phyloP scores from a whole-genome alignment of 2,329 filamentous ascomycete species.

The Botryotinia narcissicola region DNA sequence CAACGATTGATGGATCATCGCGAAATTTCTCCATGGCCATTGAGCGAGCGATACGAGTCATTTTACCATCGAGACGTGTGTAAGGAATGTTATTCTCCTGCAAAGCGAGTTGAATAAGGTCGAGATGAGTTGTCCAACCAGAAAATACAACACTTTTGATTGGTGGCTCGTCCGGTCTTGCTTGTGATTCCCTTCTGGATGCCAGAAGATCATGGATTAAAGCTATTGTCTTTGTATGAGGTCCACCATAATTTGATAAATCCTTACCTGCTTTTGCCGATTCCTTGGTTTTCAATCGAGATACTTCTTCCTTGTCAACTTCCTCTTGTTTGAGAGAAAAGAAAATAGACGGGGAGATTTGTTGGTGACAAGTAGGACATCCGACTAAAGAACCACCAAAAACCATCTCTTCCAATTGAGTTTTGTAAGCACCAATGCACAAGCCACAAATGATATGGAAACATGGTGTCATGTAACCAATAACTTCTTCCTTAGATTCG shows the following conservation, averaged over 20 bases:
- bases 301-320: constrained; percentile 35
- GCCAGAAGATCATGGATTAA: constrained; percentile 71
- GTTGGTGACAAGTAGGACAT: constrained; percentile 68
- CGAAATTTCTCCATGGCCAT: constrained; percentile 76
- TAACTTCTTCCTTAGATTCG: constrained; percentile 56
- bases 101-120: constrained; percentile 84
- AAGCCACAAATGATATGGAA: constrained; percentile 78
- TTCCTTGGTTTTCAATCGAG: constrained; percentile 31
- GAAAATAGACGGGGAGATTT: constrained; percentile 63
- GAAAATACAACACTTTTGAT: constrained; percentile 95
- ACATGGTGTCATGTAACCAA: constrained; percentile 82
- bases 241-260: constrained; percentile 71
- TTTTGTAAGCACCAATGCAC: constrained; percentile 63
- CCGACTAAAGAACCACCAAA: constrained; percentile 45
- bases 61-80: constrained; percentile 85
- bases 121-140: constrained; percentile 91
- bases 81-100: constrained; percentile 64
- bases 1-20: constrained; percentile 65
- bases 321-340: constrained; percentile 59
- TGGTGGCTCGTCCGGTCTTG: constrained; percentile 57
- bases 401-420: constrained; percentile 47
- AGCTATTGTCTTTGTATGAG: constrained; percentile 87
- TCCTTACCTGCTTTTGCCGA: constrained; percentile 54
- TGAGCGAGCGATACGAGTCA: constrained; percentile 72
- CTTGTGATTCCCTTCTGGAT: constrained; percentile 60